phyloP scores from a whole-genome alignment of 768 basidiomycete genomes.

The Pisolithus albus region DNA sequence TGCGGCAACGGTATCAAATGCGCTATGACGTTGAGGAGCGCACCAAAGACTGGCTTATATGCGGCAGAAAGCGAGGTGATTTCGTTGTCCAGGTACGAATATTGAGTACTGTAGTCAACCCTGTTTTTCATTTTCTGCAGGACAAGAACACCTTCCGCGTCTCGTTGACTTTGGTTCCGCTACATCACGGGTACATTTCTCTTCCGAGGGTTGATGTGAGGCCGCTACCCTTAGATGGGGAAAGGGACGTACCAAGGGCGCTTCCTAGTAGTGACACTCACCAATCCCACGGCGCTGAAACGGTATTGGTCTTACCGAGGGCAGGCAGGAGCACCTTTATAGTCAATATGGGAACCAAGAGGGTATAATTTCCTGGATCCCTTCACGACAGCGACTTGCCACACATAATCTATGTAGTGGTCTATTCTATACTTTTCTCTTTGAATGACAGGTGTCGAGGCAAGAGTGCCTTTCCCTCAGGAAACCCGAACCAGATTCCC shows the following conservation, averaged over 20 bases:
- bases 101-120: not conserved
- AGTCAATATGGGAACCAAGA: conserved; percentile 55
- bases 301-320: conserved; percentile 73
- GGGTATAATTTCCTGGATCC: not conserved
- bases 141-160: conserved; percentile 53
- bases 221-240: conserved; percentile 48
- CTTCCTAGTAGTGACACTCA: conserved; percentile 71
- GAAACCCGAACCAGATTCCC: conserved; percentile 49
- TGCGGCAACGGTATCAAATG: conserved; percentile 45
- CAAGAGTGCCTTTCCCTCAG: conserved; percentile 29
- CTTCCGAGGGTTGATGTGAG: conserved; percentile 69
- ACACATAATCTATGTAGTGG: not conserved
- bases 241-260: conserved; percentile 48
- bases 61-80: conserved; percentile 81
- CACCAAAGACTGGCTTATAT: conserved; percentile 82
- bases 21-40: conserved; percentile 80
- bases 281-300: conserved; percentile 80
- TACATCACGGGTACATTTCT: conserved; percentile 74
- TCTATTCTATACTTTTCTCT: not conserved
- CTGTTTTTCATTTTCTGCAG: conserved; percentile 30
- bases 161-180: conserved; percentile 73
- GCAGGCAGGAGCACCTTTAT: conserved; percentile 79
- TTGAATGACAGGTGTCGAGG: not conserved
- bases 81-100: conserved; percentile 62
- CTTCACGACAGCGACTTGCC: not conserved